Evolutionary conservation across 371 early-diverging fungal genomes (phyloP).

Genomic region (Mortierella sp.): DNA sequence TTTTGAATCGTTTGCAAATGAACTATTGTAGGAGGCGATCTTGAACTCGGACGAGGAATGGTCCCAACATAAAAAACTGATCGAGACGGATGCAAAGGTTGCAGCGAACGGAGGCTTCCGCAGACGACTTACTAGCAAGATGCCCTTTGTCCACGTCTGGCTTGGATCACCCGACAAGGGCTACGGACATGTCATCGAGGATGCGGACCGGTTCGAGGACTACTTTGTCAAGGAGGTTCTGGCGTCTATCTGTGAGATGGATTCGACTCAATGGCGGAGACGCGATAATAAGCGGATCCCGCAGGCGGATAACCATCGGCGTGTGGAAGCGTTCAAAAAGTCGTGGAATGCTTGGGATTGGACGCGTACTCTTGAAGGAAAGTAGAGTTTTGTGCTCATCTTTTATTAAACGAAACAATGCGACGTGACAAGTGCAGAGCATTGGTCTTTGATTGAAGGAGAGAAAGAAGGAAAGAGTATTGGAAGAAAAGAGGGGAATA

Average conservation of each 20-base stretch:
- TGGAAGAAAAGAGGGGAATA: too few relatives aligned
- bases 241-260: conserved; percentile 57
- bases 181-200: conserved; percentile 96
- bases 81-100: conserved; percentile 74
- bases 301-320: conserved; percentile 65
- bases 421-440: background rate
- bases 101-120: conserved; percentile 75
- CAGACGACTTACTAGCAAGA: conserved; percentile 74
- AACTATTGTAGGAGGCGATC: conserved; percentile 78
- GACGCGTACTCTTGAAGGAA: conserved; percentile 71
- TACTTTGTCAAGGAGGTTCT: conserved; percentile 59
- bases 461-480: too few relatives aligned
- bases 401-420: background rate
- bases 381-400: background rate
- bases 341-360: conserved; percentile 88
- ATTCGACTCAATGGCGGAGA: conserved; percentile 74
- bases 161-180: conserved; percentile 82
- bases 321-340: conserved; percentile 76
- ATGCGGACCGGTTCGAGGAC: conserved; percentile 78
- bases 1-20: background rate
- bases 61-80: conserved; percentile 92
- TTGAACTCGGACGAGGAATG: conserved; percentile 86
- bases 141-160: conserved; percentile 98
- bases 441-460: too few relatives aligned
- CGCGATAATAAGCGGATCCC: conserved; percentile 57